Conservation (phyloP, 106 monocot species). For the Dendrobium chrysotoxum region DNA sequence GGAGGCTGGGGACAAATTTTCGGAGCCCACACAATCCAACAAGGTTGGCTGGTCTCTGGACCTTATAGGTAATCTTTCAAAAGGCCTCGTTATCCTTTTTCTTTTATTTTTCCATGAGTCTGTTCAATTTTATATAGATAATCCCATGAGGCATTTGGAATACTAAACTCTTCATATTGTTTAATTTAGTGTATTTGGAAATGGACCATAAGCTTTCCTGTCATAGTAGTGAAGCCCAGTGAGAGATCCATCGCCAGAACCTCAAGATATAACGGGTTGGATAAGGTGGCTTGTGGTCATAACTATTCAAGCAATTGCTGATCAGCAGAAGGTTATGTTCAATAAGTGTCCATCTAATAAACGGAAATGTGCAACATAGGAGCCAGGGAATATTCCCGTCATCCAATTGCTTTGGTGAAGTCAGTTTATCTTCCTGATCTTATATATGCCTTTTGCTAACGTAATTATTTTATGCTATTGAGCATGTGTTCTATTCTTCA, state of each 20-base stretch:
- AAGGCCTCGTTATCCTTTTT: neutral
- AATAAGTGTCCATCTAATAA: slow-evolving; percentile 63
- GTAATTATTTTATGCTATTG: too few relatives aligned
- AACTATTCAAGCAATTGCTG: slow-evolving; percentile 62
- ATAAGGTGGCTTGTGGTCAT: slow-evolving; percentile 80
- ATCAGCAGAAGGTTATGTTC: slow-evolving; percentile 86
- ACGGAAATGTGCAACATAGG: slow-evolving; percentile 82
- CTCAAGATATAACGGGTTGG: slow-evolving; percentile 89
- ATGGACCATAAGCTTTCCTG: slow-evolving; percentile 92
- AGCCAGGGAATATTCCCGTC: slow-evolving; percentile 89
- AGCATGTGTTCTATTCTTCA: too few relatives aligned
- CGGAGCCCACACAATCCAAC: slow-evolving; percentile 49
- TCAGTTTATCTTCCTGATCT: slow-evolving; percentile 19
- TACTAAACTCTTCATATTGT: neutral
- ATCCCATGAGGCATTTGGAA: neutral
- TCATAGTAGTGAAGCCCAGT: slow-evolving; percentile 87
- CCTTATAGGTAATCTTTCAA: slow-evolving; percentile 53
- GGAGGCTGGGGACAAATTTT: too few relatives aligned
- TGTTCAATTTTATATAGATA: neutral
- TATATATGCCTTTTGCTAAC: too few relatives aligned
- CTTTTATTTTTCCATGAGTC: neutral
- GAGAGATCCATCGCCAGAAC: slow-evolving; percentile 58
- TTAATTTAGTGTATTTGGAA: slow-evolving; percentile 81
- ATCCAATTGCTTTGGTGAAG: slow-evolving; percentile 99
- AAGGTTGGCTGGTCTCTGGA: slow-evolving; percentile 78